Conservation (phyloP, 169 alveolate species). For the Theileria annulata region DNA sequence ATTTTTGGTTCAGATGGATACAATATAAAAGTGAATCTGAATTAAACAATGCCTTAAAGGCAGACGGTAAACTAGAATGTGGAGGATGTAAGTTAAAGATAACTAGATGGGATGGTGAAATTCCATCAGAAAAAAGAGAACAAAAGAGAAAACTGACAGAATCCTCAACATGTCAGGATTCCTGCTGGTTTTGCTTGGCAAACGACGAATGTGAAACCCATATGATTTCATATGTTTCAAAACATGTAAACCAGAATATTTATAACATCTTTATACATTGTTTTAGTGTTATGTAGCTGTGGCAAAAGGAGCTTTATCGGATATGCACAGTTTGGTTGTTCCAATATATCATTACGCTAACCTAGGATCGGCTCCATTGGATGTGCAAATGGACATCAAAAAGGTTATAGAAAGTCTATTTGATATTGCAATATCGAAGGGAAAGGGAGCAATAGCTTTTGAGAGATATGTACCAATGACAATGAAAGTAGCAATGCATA, state of each 20-base stretch:
- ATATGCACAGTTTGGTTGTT: conserved; percentile 46
- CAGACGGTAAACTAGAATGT: conserved; percentile 64
- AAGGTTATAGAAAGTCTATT: conserved; percentile 37
- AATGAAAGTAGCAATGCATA: conserved; percentile 56
- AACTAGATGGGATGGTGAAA: conserved; percentile 30
- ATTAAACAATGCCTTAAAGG: conserved; percentile 44
- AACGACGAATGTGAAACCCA: conserved; percentile 53
- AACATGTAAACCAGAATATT: conserved; percentile 27
- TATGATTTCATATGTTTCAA: conserved; percentile 52
- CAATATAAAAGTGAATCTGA: conserved; percentile 28
- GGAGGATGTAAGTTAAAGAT: conserved; percentile 63
- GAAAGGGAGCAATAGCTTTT: conserved; percentile 62
- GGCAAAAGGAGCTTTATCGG: conserved; percentile 53
- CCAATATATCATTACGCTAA: conserved; percentile 58
- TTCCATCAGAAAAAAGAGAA: conserved; percentile 19
- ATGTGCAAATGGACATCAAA: conserved; percentile 50
- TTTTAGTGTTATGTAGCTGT: conserved; percentile 58
- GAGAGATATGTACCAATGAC: conserved; percentile 66
- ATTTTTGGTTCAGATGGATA: conserved; percentile 18
- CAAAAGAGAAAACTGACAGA: conserved; percentile 14
- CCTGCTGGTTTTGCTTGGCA: conserved; percentile 66
- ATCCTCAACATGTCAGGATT: conserved; percentile 11
- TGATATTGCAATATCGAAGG: conserved; percentile 42
- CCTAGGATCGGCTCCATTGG: conserved; percentile 37
- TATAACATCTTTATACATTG: not conserved